Base-by-base conservation (phyloP, 306 rosid species). In the Malus sylvestris region DNA sequence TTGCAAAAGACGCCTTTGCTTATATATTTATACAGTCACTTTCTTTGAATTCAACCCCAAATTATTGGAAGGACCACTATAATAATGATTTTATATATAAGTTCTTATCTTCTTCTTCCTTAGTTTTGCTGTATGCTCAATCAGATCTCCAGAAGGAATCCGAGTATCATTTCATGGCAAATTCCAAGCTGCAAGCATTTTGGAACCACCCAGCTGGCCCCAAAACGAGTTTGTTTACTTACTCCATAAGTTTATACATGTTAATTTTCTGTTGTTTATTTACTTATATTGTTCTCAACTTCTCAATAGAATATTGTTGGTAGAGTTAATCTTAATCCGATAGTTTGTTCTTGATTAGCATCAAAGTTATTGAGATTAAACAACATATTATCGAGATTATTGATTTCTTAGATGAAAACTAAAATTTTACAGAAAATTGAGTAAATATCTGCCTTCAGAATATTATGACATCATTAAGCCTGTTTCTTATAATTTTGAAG, bases 171-270 rank as follows among this genome's bases (percentile, higher is more conserved):
- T 72, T 29, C 68, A 73, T 73, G 77, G 69, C 59, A 42, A 60
- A 59, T 44, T 44, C 77, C 20, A 73, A 73, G 77, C 44, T 73
- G 40, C 44, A 19, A 40, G 77, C 77, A 13, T 15, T 73, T 49
- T 73, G 77, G 77, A 73, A 60, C 77, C 69, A 73, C 77, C 77
- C 77, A 3, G 69, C 77, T 25, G 78, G 78, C 29, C 70, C 78
- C 1, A 74, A 74, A 74, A 74, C 78, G 7, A 74, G 78, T 74
- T 19, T 23, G 70, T 62, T 62, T 44, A n/a, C 71, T 67, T 67
- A 13, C 16, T 38, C 53, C 10, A 53, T 0, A 57, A n/a, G 3
- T 33, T 33, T 52, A 44, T 0, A 23, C 52, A 71, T 20, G 20
- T 71, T 25, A 55, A 14, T 12, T 20, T 15, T 14, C 20, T 30